Evolutionary conservation across 1,284 basidiomycete genomes (phyloP), one percentile per base, ranked within the genome.

Genomic region (Clitocybe nebularis): DNA sequence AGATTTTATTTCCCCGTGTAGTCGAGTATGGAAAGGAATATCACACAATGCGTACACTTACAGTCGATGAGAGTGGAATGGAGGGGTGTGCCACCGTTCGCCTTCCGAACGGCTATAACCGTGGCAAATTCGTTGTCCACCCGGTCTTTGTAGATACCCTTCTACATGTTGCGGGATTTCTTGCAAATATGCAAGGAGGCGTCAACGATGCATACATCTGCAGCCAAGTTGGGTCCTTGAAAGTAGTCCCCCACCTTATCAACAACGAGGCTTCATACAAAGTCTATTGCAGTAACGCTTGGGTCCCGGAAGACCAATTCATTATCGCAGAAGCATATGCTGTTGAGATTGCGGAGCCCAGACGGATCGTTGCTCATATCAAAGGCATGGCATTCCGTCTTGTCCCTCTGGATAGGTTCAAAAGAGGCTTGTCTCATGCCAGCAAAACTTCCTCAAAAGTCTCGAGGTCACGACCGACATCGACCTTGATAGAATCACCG

Each of bases 131-230:
- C 48, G 61, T 68, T 3, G 62, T 67, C 3, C 71, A 79, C 44
- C 74, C 78, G 1, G 54, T 83, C n/a, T 83, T 84, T 59, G 64
- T 76, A 39, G 84, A 88, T 50, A 75, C 79, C 0, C 63, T 87
- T 17, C 64, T 86, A 22, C 84, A 88, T 46, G 68, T 75, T 22
- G 76, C 81, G 0, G 84, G 84, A 1, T 84, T 88, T 58, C 62
- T 86, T 30, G 70, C 76, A 20, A 88, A 87, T 58, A 58, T 78
- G 55, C 71, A 67, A 28, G 74, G 69, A 2, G 63, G 61, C 1
- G 48, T 63, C 16, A 64, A 74, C 24, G 74, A 83, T 36, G 77
- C 71, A 0, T 83, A 75, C 55, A 81, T 88, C 45, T 87, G 84
- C 64, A 69, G 60, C 26, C 67, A 73, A 25, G 67, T 84, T 21